These are phyloP conservation scores for Aureobasidium sp. DNA, from an alignment of 2,329 filamentous ascomycete species.

Conservation along the genomic window DNA sequence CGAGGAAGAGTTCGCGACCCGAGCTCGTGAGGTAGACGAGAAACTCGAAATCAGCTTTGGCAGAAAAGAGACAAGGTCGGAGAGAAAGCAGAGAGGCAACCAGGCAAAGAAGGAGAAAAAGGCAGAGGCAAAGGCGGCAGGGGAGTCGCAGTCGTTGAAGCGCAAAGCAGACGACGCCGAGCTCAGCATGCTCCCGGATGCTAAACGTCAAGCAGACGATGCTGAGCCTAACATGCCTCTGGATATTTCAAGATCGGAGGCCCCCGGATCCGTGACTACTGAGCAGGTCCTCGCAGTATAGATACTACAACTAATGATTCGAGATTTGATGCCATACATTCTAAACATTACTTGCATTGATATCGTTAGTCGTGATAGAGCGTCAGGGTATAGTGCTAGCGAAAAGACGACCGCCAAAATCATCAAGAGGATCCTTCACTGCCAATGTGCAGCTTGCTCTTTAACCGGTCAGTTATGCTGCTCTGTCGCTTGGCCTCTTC, in stretches of 20 bases:
- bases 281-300: conserved; percentile 24
- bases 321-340: neutral
- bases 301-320: neutral
- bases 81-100: conserved; percentile 31
- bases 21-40: conserved; percentile 60
- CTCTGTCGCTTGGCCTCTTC: conserved; percentile 36
- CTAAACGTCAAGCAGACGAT: conserved; percentile 24
- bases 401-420: neutral
- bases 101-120: conserved; percentile 30
- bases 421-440: neutral
- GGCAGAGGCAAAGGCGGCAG: conserved; percentile 24
- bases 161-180: conserved; percentile 15
- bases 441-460: conserved; percentile 8
- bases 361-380: neutral
- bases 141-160: conserved; percentile 19
- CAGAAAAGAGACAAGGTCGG: conserved; percentile 42
- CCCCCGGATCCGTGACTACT: conserved; percentile 22
- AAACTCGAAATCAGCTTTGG: conserved; percentile 47
- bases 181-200: conserved; percentile 11
- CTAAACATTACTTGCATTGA: neutral
- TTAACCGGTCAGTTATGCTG: neutral
- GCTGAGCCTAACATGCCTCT: conserved; percentile 24
- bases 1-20: conserved; percentile 51
- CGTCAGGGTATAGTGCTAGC: neutral
- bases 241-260: conserved; percentile 23